These are phyloP conservation scores for Exophiala bonariae DNA, from an alignment of 2,329 filamentous ascomycete species.

Conservation along the genomic window DNA sequence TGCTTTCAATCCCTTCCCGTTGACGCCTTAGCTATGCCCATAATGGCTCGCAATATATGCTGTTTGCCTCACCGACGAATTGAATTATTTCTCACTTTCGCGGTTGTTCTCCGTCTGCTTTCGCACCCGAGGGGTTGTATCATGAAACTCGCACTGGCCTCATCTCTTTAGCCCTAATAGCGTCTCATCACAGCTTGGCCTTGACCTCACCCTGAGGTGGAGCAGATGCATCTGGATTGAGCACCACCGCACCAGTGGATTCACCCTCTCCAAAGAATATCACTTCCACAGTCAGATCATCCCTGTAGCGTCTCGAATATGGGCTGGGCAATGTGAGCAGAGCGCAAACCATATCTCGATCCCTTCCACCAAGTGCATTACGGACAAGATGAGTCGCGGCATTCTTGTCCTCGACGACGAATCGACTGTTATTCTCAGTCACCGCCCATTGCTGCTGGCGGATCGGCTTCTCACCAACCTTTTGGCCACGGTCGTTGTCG, in stretches of 20 bases:
- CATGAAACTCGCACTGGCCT: too few species aligned
- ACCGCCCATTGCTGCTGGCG: slow-evolving; percentile 90
- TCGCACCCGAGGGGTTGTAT: too few species aligned
- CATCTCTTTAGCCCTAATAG: too few species aligned
- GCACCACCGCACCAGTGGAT: slow-evolving; percentile 72
- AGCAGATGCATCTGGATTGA: slow-evolving; percentile 86
- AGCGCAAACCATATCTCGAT: slow-evolving; percentile 90
- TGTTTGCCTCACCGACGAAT: too few species aligned
- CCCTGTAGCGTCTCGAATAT: slow-evolving; percentile 86
- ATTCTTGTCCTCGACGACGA: slow-evolving; percentile 92
- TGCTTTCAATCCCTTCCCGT: too few species aligned
- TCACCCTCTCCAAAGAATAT: slow-evolving; percentile 92
- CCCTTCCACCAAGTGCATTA: slow-evolving; percentile 90
- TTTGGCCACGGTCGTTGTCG: slow-evolving; percentile 13
- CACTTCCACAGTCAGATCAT: slow-evolving; percentile 95
- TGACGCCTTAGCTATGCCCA: too few species aligned
- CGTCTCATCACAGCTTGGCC: slow-evolving; percentile 36
- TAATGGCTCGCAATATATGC: too few species aligned
- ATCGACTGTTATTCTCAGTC: slow-evolving; percentile 64
- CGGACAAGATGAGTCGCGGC: slow-evolving; percentile 92
- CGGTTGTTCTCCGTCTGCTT: too few species aligned
- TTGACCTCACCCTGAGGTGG: slow-evolving; percentile 29
- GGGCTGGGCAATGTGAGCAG: slow-evolving; percentile 88
- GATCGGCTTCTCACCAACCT: slow-evolving; percentile 61
- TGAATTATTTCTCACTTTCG: too few species aligned